Evolutionary conservation across 164 flowering plant genomes (phyloP), one percentile per base, ranked within the genome.

Genomic region (Chimonanthus praecox): DNA sequence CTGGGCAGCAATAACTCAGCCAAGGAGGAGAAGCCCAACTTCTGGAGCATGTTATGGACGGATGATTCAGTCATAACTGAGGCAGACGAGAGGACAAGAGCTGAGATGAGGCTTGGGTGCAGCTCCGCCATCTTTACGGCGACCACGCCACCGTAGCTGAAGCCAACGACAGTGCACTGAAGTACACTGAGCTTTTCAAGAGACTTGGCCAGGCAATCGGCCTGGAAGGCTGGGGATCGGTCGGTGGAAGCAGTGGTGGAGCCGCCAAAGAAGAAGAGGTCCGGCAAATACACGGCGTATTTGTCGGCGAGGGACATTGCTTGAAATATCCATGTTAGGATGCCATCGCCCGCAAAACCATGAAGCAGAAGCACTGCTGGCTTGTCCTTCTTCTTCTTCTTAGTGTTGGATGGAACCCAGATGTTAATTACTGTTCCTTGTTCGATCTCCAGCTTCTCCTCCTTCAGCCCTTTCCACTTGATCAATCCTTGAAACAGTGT

Each of bases 71-170:
- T 90, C 93, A 88, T 84, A 15, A 87, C 86, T 6, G 85, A 9
- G 54, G 88, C 80, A 10, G 95, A 90, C 0, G 97, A 88, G 2
- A 90, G 69, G 49, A 90, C 95, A 80, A 92, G 10, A 9, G 82
- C 80, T 16, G 76, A 49, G 15, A 90, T 87, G 81, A 92, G 15
- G 6, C 84, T 82, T 1, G 95, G 97, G 18, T 83, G 67, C 74
- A 76, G 45, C 80, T 87, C 88, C 2, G 90, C 92, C 82, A 92
- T 73, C 84, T 89, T 89, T 46, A 90, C 87, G 7, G 89, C 89
- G 69, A 92, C 95, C 87, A 90, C 86, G 2, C 97, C 97, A 3
- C 97, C 97, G 44, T 92, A 92, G 74, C 97, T 92, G 72, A 92
- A 90, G 68, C 97, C 97, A 0, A 92, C 91, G 47, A 86, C 69